A percentile compares a stretch with the other conserved stretches of the same genome.
These are phyloP conservation scores for Gloeopeniophorella convolvens DNA, from an alignment of 768 basidiomycete species.

Conservation along the genomic window DNA sequence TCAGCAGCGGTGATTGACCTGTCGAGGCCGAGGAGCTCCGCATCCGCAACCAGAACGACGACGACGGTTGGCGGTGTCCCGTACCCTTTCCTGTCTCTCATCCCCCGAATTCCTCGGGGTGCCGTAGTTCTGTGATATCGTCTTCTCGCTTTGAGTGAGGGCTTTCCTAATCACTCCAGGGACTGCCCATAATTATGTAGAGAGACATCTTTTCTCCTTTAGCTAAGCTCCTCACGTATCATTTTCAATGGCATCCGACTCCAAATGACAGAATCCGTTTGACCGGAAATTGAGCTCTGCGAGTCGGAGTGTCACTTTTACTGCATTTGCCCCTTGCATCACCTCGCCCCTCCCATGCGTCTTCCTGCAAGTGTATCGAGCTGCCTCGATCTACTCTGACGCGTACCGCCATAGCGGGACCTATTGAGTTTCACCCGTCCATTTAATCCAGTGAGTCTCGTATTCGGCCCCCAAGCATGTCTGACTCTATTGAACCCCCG, in stretches of 20 bases:
- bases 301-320: background rate
- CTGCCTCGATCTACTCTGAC: background rate
- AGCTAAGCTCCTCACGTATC: too few relatives aligned
- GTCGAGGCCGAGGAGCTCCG: too few relatives aligned
- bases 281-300: too few relatives aligned
- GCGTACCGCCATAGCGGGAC: background rate
- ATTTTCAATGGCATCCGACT: too few relatives aligned
- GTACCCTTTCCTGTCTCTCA: conserved; percentile 64
- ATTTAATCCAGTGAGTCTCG: conserved; percentile 1
- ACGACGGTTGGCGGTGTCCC: conserved; percentile 57
- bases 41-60: conserved; percentile 52
- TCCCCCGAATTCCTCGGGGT: conserved; percentile 33
- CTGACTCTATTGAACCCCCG: background rate
- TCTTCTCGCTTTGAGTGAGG: conserved; percentile 28
- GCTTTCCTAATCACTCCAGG: conserved; percentile 29
- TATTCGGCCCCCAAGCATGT: background rate
- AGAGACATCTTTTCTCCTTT: too few relatives aligned
- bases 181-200: conserved; percentile 76
- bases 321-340: too few relatives aligned
- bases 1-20: too few relatives aligned
- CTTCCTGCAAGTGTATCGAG: background rate
- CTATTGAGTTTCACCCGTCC: background rate
- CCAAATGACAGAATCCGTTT: too few relatives aligned
- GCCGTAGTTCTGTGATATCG: conserved; percentile 56
- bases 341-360: conserved; percentile 4